Conservation (phyloP, 164 flowering plant genomes). For the Hamamelis virginiana region DNA sequence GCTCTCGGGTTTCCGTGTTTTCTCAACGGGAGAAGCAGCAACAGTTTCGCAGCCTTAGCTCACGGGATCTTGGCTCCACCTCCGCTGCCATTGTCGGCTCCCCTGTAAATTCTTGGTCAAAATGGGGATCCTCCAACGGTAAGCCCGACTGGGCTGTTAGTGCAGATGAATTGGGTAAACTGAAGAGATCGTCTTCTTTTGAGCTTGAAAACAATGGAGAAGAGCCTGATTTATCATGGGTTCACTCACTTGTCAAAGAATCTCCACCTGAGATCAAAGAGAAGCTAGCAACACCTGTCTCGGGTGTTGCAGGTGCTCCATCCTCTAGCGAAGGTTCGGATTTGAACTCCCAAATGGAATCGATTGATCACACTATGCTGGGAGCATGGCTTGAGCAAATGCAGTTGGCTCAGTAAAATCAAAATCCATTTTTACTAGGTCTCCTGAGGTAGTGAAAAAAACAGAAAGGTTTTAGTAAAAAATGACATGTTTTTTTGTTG, state of each 20-base stretch:
- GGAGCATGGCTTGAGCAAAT: conserved; percentile 89
- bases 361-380: conserved; percentile 62
- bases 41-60: conserved; percentile 78
- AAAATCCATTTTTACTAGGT: conserved; percentile 19
- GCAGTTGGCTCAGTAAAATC: conserved; percentile 69
- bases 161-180: conserved; percentile 56
- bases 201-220: conserved; percentile 63
- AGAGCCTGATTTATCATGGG: conserved; percentile 97
- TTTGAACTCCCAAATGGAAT: conserved; percentile 39
- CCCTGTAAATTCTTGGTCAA: conserved; percentile 50
- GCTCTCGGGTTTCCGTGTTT: conserved; percentile 55
- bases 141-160: conserved; percentile 70
- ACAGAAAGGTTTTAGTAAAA: conserved; percentile 29
- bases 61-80: conserved; percentile 69
- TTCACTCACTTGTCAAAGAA: conserved; percentile 85
- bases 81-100: conserved; percentile 47
- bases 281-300: conserved; percentile 20
- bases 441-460: conserved; percentile 17
- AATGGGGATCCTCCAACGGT: conserved; percentile 76
- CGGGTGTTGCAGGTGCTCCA: conserved; percentile 16
- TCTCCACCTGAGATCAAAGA: conserved; percentile 78
- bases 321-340: conserved; percentile 30
- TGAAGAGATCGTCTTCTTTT: conserved; percentile 67
- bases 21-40: conserved; percentile 74
- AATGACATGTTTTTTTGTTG: conserved; percentile 21